Percentiles rank a stretch among this genome's conserved stretches.
Evolutionary conservation across 768 basidiomycete species (phyloP).

Genomic region (Mycena galericulata): DNA sequence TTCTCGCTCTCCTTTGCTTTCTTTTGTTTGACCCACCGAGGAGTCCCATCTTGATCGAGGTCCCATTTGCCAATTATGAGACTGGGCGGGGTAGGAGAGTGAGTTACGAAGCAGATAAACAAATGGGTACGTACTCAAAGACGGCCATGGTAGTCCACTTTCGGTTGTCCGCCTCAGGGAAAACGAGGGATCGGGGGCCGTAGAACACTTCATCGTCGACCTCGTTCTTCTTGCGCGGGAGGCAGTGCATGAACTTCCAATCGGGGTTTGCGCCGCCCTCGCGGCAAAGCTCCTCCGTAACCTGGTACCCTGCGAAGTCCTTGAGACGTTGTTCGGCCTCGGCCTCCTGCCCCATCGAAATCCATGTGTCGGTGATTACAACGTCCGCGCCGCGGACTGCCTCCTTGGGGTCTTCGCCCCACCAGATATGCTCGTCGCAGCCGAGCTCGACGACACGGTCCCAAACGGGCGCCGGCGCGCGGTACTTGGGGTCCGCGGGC

Average conservation of each 20-base stretch:
- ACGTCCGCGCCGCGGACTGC: conserved; percentile 92
- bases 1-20: background rate
- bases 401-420: conserved; percentile 84
- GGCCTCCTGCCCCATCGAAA: conserved; percentile 98
- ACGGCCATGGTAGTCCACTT: conserved; percentile 97
- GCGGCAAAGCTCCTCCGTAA: conserved; percentile 88
- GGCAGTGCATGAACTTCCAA: conserved; percentile 97
- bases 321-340: conserved; percentile 88
- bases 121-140: conserved; percentile 76
- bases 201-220: conserved; percentile 99
- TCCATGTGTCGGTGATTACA: conserved; percentile 99
- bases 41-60: conserved; percentile 33
- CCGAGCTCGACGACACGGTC: conserved; percentile 80
- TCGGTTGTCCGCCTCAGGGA: conserved; percentile 95
- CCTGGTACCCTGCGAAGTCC: conserved; percentile 94
- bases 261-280: conserved; percentile 85
- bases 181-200: conserved; percentile 90
- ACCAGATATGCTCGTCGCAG: conserved; percentile 73
- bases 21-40: conserved; percentile 19
- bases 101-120: conserved; percentile 2
- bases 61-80: conserved; percentile 63
- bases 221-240: conserved; percentile 92
- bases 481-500: conserved; percentile 71
- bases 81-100: conserved; percentile 18
- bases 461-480: conserved; percentile 82